A percentile compares a stretch with the other conserved stretches of the same genome.
These are phyloP conservation scores for Polygonum aviculare DNA, from an alignment of 148 eudicot species.

Conservation along the genomic window DNA sequence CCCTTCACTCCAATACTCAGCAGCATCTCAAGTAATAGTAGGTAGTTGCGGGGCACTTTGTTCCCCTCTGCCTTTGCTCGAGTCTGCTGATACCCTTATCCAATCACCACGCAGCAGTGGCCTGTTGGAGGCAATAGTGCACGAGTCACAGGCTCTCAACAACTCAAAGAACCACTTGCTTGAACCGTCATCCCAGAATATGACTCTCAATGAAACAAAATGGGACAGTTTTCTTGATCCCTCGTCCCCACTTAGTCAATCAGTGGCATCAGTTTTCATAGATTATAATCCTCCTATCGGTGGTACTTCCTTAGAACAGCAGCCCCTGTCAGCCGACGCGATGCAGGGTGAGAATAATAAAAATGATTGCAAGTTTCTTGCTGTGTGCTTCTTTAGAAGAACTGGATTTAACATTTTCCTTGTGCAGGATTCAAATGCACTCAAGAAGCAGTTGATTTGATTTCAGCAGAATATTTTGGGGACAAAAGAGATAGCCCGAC, in stretches of 20 bases:
- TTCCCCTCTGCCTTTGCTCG: constrained; percentile 54
- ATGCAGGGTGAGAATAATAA: constrained; percentile 29
- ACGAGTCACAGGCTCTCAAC: constrained; percentile 36
- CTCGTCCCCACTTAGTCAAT: constrained; percentile 62
- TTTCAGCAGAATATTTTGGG: constrained; percentile 13
- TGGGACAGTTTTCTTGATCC: constrained; percentile 52
- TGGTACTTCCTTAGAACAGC: constrained; percentile 40
- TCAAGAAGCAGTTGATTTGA: constrained; percentile 28
- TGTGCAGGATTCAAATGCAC: constrained; percentile 34
- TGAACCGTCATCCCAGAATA: constrained; percentile 32
- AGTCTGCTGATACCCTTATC: constrained; percentile 51
- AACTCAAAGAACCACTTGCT: constrained; percentile 23
- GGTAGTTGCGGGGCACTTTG: constrained; percentile 34
- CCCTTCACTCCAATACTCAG: constrained; percentile 82
- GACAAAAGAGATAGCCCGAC: constrained; percentile 27
- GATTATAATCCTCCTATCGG: constrained; percentile 35
- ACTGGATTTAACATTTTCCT: neutral
- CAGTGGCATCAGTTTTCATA: constrained; percentile 44
- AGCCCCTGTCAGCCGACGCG: constrained; percentile 33
- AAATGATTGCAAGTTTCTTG: neutral
- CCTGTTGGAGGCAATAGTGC: constrained; percentile 59
- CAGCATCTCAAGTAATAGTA: constrained; percentile 24
- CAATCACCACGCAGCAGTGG: constrained; percentile 60
- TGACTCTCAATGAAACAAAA: constrained; percentile 26
- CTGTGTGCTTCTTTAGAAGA: neutral